phyloP scores from a whole-genome alignment of 345 rosid species.

The Angophora floribunda region DNA sequence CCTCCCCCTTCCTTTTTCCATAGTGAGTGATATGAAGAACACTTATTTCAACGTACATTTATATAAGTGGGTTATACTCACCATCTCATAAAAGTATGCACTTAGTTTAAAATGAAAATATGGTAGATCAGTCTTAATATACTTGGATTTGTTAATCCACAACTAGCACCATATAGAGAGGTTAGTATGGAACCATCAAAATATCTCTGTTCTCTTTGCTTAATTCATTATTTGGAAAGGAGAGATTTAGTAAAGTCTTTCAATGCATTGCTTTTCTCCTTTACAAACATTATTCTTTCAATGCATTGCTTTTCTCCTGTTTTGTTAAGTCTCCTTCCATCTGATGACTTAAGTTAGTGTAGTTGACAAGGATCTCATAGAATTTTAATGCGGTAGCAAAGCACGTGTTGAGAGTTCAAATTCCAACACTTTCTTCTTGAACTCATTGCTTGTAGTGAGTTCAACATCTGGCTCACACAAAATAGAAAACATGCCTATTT shows the following conservation, averaged over 20 bases:
- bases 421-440: background rate
- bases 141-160: background rate
- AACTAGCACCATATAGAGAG: background rate
- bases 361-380: too few species aligned
- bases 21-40: too few species aligned
- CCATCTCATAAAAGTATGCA: background rate
- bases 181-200: background rate
- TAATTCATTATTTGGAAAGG: background rate
- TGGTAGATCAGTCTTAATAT: background rate
- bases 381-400: too few species aligned
- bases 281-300: background rate
- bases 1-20: too few species aligned
- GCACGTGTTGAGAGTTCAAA: background rate
- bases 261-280: background rate
- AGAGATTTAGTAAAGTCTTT: background rate
- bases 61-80: background rate
- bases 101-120: background rate
- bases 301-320: background rate
- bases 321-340: background rate
- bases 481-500: background rate
- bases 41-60: background rate
- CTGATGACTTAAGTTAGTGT: too few species aligned
- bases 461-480: accelerated
- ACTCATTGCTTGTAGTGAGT: accelerated
- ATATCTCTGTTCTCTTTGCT: background rate